Evolutionary conservation across 108 stramenopile species (phyloP).

Genomic region (Aurantiochytrium sp.): DNA sequence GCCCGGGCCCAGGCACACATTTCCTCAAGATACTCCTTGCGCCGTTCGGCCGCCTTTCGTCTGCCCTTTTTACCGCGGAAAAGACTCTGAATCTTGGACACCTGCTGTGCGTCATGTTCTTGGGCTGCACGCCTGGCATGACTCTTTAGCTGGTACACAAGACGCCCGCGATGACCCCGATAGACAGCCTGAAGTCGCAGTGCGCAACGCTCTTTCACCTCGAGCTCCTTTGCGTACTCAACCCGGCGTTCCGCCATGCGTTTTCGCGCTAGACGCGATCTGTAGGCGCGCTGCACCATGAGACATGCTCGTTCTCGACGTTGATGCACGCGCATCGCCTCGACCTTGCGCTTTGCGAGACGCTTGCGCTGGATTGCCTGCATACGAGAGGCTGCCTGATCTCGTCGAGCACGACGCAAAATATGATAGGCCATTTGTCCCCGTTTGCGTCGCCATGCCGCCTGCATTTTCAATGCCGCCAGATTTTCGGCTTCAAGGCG

Average conservation of each 20-base stretch:
- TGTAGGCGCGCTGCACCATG: neutral
- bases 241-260: neutral
- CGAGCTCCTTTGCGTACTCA: neutral
- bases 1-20: neutral
- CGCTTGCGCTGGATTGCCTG: neutral
- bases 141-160: neutral
- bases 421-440: constrained; percentile 2
- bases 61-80: neutral
- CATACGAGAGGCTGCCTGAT: neutral
- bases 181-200: neutral
- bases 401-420: neutral
- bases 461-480: neutral
- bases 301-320: neutral
- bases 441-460: neutral
- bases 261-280: neutral
- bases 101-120: neutral
- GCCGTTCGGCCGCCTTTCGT: neutral
- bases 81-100: neutral
- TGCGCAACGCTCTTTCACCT: neutral
- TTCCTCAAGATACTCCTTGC: neutral
- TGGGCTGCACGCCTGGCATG: neutral
- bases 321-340: neutral
- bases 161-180: neutral
- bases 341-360: neutral
- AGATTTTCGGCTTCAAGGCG: neutral